A percentile compares a stretch with the other conserved stretches of the same genome.
These are phyloP conservation scores for Neonectria punicea DNA, from an alignment of 2,329 filamentous ascomycete species.

Conservation along the genomic window DNA sequence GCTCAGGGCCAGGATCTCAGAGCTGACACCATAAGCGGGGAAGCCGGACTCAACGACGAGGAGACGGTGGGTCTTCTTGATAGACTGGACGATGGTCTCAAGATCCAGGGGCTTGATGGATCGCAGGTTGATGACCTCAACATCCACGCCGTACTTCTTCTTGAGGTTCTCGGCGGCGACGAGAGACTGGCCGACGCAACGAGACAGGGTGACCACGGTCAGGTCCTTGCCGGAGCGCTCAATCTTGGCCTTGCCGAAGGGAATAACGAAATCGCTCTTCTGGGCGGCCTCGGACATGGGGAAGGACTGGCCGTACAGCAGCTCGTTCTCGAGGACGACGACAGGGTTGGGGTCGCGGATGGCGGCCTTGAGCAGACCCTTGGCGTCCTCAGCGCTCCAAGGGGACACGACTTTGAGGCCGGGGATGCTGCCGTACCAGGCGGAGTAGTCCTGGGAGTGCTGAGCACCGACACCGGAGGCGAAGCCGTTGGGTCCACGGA, in stretches of 20 bases:
- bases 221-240: slow-evolving; percentile 96
- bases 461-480: slow-evolving; percentile 94
- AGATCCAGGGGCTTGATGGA: slow-evolving; percentile 97
- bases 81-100: slow-evolving; percentile 92
- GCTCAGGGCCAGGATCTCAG: slow-evolving; percentile 91
- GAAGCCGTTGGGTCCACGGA: slow-evolving; percentile 99
- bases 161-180: slow-evolving; percentile 90
- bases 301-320: slow-evolving; percentile 93
- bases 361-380: slow-evolving; percentile 96
- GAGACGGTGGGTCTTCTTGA: slow-evolving; percentile 98
- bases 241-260: slow-evolving; percentile 99
- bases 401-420: slow-evolving; percentile 96
- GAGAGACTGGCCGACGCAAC: slow-evolving; percentile 93
- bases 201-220: slow-evolving; percentile 93
- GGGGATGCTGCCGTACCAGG: slow-evolving; percentile 98
- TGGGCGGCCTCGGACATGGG: slow-evolving; percentile 97
- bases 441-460: slow-evolving; percentile 98
- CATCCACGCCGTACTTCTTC: slow-evolving; percentile 95
- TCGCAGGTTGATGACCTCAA: slow-evolving; percentile 97
- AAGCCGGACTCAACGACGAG: slow-evolving; percentile 95
- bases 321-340: slow-evolving; percentile 88
- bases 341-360: slow-evolving; percentile 99
- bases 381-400: slow-evolving; percentile 97
- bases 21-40: slow-evolving; percentile 91
- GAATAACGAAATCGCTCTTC: slow-evolving; percentile 95